phyloP scores from a whole-genome alignment of 1,139 yeast genomes.

The Taiozyma onychis region DNA sequence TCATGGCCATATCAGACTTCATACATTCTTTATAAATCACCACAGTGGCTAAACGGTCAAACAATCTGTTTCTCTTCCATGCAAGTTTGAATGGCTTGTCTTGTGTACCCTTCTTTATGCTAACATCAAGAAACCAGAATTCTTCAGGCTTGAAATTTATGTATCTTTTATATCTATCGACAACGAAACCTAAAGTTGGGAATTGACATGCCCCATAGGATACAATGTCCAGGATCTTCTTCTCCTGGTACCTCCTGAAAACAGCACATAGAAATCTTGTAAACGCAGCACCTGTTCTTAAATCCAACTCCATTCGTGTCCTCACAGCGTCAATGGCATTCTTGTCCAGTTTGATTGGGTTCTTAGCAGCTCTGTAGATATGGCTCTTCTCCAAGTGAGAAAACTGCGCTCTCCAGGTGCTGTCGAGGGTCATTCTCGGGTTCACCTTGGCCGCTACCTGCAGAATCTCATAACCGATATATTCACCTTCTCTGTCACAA shows the following conservation, averaged over 20 bases:
- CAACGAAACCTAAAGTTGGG: constrained; percentile 95
- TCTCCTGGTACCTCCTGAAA: constrained; percentile 18
- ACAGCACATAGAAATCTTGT: constrained; percentile 51
- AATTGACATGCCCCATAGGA: constrained; percentile 97
- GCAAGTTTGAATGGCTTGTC: constrained; percentile 28
- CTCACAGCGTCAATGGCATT: constrained; percentile 77
- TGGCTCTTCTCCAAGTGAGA: constrained; percentile 82
- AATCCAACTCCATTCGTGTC: constrained; percentile 81
- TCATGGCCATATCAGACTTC: constrained; percentile 40
- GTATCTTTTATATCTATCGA: constrained; percentile 82
- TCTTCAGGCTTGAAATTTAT: constrained; percentile 66
- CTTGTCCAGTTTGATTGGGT: constrained; percentile 60
- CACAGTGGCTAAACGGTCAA: constrained; percentile 63
- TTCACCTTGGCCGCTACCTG: constrained; percentile 62
- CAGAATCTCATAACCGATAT: constrained; percentile 82
- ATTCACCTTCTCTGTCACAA: constrained; percentile 97
- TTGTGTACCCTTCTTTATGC: constrained; percentile 34
- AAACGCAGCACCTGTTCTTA: constrained; percentile 85
- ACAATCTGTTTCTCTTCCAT: constrained; percentile 70
- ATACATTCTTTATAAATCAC: constrained; percentile 66
- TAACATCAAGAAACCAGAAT: constrained; percentile 70
- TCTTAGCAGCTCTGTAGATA: constrained; percentile 64
- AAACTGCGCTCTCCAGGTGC: constrained; percentile 70
- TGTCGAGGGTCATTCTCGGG: constrained; percentile 36
- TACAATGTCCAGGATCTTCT: constrained; percentile 29